phyloP scores from a whole-genome alignment of 345 rosid species.

The Melaleuca alternifolia region DNA sequence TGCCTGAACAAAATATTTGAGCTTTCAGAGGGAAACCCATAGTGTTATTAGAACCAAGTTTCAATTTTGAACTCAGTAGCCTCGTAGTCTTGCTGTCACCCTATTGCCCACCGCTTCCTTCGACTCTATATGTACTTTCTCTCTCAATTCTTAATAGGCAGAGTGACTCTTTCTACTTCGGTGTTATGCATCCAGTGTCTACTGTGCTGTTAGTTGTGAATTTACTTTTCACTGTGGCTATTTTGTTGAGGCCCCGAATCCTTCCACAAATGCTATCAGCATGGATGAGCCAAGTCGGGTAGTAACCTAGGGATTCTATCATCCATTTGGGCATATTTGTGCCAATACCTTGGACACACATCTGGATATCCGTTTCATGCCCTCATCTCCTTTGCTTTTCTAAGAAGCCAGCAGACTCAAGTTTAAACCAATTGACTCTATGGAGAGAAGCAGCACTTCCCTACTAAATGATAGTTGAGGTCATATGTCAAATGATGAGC shows the following conservation, averaged over 20 bases:
- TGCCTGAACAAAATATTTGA: not conserved
- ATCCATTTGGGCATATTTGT: not conserved
- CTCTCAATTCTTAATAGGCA: not conserved
- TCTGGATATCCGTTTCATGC: not conserved
- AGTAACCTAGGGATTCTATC: not conserved
- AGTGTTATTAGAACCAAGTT: not conserved
- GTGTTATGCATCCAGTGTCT: not conserved
- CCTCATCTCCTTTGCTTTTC: not conserved
- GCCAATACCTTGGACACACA: not conserved
- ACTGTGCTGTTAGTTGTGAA: not conserved
- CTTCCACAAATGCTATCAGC: not conserved
- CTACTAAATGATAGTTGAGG: not conserved
- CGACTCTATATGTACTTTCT: not conserved
- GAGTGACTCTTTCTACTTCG: not conserved
- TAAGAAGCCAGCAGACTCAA: not conserved
- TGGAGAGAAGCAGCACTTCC: not conserved
- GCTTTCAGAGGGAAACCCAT: not conserved
- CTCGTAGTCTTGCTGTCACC: not conserved
- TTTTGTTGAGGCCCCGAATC: not conserved
- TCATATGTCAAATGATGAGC: not conserved
- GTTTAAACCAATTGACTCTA: not conserved
- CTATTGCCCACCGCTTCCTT: not conserved
- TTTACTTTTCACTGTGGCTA: not conserved
- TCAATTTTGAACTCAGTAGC: not conserved
- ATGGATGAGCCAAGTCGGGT: not conserved